Base-by-base conservation (phyloP, 2,329 filamentous ascomycete species). In the Fusarium nisikadoi region DNA sequence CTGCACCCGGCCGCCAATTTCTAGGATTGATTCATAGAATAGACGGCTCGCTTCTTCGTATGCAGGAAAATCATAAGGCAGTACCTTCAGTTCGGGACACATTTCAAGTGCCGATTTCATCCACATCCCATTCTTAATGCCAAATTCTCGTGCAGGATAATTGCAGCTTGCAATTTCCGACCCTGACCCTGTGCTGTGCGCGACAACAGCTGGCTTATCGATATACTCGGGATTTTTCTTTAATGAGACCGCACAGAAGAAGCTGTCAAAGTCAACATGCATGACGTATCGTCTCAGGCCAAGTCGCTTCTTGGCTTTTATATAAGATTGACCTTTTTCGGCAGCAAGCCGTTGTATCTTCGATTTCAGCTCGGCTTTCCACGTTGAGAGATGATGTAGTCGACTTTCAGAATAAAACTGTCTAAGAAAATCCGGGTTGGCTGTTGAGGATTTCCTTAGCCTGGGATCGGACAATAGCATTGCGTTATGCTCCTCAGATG, bases 71-170 rank as follows among this genome's bases (percentile, higher is more conserved):
- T 99, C 95, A 76, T 99, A 99, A 0, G 95, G 93, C n/a, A 99
- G 80, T 4, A 98, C 91, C 74, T 97, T 94, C 23, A 99, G 85
- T 27, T 94, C 90, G 1, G 95, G 92, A 78, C 94, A 99, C 23
- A 96, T 81, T 73, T 96, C 92, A 65, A 92, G 86, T 0, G 96
- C 96, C 38, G 88, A 87, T 79, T 95, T 97, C 95, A 99, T 98
- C 96, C 97, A 99, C 96, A 98, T 99, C 41, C 97, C 97, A 75
- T 99, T 99, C 79, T 95, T 97, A 60, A 99, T 87, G 2, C 95
- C 95, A 75, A 91, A 96, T 36, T 89, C 87, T 41, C 96, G 90
- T 11, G 97, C 96, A 25, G 92, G 91, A 79, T 99, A 99, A 77
- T 99, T 99, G 82, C 96, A 99, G 72, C 95, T 98, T 27, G 96